Evolutionary conservation across 2,329 filamentous ascomycete species (phyloP).

Genomic region (Venturia pyrina): DNA sequence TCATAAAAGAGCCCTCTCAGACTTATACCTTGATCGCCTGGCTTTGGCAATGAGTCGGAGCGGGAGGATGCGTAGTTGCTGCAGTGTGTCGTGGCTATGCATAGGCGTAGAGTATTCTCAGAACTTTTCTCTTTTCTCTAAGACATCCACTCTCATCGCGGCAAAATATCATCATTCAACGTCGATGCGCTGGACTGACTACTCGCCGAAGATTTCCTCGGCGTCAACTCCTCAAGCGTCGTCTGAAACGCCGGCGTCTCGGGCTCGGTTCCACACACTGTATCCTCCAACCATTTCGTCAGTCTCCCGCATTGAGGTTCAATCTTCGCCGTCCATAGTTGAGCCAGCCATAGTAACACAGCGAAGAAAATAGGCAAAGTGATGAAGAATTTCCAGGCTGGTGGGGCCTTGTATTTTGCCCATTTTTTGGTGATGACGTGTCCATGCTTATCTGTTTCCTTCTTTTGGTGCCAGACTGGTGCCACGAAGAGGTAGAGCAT

Average conservation of each 20-base stretch:
- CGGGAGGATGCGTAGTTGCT: too few relatives aligned
- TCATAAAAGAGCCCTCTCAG: too few relatives aligned
- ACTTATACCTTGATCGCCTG: too few relatives aligned
- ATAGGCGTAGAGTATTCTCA: too few relatives aligned
- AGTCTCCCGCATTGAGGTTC: constrained; percentile 11
- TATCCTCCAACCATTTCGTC: constrained; percentile 12
- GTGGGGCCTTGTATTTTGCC: not conserved
- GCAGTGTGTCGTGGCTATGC: too few relatives aligned
- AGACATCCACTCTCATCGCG: not conserved
- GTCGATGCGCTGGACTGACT: not conserved
- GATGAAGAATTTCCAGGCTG: constrained; percentile 1
- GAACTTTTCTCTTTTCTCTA: too few relatives aligned
- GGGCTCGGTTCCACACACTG: not conserved
- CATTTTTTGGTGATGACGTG: constrained; percentile 7
- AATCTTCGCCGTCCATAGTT: constrained; percentile 10
- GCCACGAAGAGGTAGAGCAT: constrained; percentile 43
- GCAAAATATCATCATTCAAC: not conserved
- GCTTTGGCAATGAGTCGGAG: too few relatives aligned
- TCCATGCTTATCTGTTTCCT: constrained; percentile 19
- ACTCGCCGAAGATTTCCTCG: not conserved
- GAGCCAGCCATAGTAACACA: not conserved
- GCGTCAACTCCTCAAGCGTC: not conserved
- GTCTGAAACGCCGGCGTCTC: not conserved
- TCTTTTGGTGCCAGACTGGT: constrained; percentile 30
- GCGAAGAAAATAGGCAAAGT: constrained; percentile 3